Evolutionary conservation across 2,329 filamentous ascomycete genomes (phyloP), one percentile per base, ranked within the genome.

Genomic region (Rutstroemia sydowiana): DNA sequence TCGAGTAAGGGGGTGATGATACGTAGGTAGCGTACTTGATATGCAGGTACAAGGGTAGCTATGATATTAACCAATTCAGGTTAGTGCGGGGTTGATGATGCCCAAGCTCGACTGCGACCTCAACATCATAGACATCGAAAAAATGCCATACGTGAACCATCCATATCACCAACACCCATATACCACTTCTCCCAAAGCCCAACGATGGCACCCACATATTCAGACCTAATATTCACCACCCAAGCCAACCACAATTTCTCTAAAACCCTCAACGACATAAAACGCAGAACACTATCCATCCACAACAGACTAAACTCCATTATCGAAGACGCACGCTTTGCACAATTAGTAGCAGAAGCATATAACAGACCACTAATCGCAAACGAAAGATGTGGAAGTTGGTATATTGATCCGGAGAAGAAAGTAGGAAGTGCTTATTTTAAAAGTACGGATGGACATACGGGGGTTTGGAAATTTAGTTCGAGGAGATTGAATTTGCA

Each of bases 371-470:
- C 90, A 0, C 73, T 97, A 1, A 75, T 97, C 13, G 90, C 92
- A 28, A 98, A 98, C 65, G 91, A 97, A 73, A 80, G 93, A 54
- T 97, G 93, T 67, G 93, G 93, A 0, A 92, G 88, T 69, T 98
- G 93, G 93, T 97, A 97, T 67, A 86, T 97, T 23, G 70, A 74
- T 31, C 84, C 84, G 0, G 68, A 68, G 7, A 63, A 64, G 23
- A 93, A 92, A 69, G 70, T 66, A 1, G 87, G 80, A 30, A 90
- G 87, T 58, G 88, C 86, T 30, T 98, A 97, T 70, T 98, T 97
- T 71, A 98, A 98, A 75, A 95, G 88, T 70, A 98, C 93, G 2
- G 93, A 98, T 70, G 93, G 93, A 1, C 93, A 98, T 68, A 82
- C 84, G 48, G 84, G 88, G 8, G 84, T 95, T 64, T 98, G 93